Conservation (phyloP, 495 filamentous ascomycete species). For the Platismatia glauca region DNA sequence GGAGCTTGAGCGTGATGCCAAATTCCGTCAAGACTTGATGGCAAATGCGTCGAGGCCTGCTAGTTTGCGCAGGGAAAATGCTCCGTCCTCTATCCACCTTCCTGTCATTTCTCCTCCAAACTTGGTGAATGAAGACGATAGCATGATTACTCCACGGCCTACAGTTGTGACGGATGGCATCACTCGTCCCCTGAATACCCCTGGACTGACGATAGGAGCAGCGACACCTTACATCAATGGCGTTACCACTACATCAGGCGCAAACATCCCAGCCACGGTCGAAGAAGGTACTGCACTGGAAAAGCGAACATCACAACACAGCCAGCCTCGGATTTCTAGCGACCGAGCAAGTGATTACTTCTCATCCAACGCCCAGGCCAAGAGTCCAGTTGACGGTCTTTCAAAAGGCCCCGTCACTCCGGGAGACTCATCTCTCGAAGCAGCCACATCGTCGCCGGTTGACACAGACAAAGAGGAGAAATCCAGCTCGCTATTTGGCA, state of each 20-base stretch:
- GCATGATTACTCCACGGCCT: slow-evolving; percentile 53
- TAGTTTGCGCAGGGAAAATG: slow-evolving; percentile 43
- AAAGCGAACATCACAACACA: slow-evolving; percentile 35
- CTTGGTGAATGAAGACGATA: slow-evolving; percentile 41
- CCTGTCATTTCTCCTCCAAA: slow-evolving; percentile 41
- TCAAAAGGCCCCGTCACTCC: slow-evolving; percentile 38
- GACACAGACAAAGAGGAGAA: slow-evolving; percentile 64
- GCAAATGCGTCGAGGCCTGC: slow-evolving; percentile 49
- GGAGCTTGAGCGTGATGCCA: slow-evolving; percentile 72
- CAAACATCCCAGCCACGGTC: slow-evolving; percentile 38
- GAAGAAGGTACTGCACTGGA: slow-evolving; percentile 42
- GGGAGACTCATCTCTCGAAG: slow-evolving; percentile 33
- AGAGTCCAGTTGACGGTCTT: slow-evolving; percentile 24
- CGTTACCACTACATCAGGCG: slow-evolving; percentile 24
- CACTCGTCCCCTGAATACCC: slow-evolving; percentile 51
- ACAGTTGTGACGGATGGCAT: slow-evolving; percentile 40
- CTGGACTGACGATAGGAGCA: slow-evolving; percentile 66
- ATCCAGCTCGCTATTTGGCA: slow-evolving; percentile 63
- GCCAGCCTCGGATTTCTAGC: slow-evolving; percentile 36
- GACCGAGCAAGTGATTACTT: slow-evolving; percentile 59
- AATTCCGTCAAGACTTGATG: slow-evolving; percentile 57
- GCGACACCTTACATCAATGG: slow-evolving; percentile 55
- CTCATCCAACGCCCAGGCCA: slow-evolving; percentile 34
- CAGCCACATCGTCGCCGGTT: slow-evolving; percentile 47
- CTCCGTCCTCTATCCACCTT: slow-evolving; percentile 59